Evolutionary conservation across 2,329 filamentous ascomycete species (phyloP).

Genomic region (Rhinocladiella similis): DNA sequence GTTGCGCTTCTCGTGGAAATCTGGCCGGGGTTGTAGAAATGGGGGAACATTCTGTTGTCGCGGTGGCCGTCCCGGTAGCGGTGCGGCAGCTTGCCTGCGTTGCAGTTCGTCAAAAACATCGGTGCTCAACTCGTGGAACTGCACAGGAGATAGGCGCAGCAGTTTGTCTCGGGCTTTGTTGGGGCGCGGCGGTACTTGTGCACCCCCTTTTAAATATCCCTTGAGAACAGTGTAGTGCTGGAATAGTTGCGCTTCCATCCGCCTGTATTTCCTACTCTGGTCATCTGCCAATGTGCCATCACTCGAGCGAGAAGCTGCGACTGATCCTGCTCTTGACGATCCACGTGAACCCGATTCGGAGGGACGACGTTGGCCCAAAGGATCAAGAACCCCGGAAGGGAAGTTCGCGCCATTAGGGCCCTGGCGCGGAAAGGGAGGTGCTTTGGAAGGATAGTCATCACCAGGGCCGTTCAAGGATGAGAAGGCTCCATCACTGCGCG

Average conservation of each 20-base stretch:
- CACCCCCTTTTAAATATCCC: conserved; percentile 62
- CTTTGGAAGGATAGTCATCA: conserved; percentile 20
- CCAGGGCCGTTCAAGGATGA: conserved; percentile 36
- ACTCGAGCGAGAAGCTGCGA: conserved; percentile 72
- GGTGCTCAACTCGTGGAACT: conserved; percentile 96
- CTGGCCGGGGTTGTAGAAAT: conserved; percentile 79
- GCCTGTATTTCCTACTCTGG: conserved; percentile 59
- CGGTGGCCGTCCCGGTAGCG: conserved; percentile 37
- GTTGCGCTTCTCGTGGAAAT: conserved; percentile 95
- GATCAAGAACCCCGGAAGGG: conserved; percentile 19
- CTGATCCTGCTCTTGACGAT: conserved; percentile 83
- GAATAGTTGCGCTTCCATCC: conserved; percentile 68
- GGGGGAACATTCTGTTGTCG: conserved; percentile 56
- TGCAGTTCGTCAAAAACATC: conserved; percentile 96
- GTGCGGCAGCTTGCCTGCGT: conserved; percentile 71
- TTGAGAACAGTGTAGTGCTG: conserved; percentile 83
- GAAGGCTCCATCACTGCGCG: conserved; percentile 44
- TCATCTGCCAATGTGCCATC: conserved; percentile 70
- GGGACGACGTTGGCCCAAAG: conserved; percentile 44
- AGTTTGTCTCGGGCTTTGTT: conserved; percentile 95
- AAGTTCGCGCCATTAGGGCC: conserved; percentile 21
- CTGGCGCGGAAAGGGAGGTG: conserved; percentile 14
- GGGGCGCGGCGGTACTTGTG: conserved; percentile 43
- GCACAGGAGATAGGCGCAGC: conserved; percentile 80
- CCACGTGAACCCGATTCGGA: conserved; percentile 45